phyloP scores from a whole-genome alignment of 768 basidiomycete species.

The Hirschioporus abietinus region DNA sequence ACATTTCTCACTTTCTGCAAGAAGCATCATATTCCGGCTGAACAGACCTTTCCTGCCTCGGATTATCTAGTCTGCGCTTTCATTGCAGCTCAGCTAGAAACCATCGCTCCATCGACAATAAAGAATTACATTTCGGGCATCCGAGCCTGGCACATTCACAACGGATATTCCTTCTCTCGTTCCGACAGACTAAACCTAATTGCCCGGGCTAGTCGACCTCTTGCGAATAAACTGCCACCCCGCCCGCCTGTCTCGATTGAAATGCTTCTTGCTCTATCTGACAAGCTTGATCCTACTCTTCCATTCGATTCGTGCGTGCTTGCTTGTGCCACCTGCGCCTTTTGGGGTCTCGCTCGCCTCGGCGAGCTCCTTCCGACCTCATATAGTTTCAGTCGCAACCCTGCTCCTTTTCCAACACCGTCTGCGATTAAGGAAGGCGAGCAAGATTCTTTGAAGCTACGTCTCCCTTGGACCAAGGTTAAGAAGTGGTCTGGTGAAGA shows the following conservation, averaged over 20 bases:
- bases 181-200: no score
- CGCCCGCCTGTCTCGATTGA: constrained; percentile 17
- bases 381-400: not conserved
- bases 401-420: not conserved
- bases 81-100: no score
- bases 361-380: constrained; percentile 25
- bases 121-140: no score
- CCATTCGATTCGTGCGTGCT: constrained; percentile 21
- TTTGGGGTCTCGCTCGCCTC: constrained; percentile 28
- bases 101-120: no score
- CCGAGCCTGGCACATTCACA: no score
- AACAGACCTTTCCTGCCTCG: no score
- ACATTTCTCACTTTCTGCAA: no score
- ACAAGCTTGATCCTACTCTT: constrained; percentile 15
- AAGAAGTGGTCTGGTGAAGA: not conserved
- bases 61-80: no score
- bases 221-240: constrained; percentile 3
- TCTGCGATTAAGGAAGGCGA: not conserved
- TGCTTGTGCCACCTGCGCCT: constrained; percentile 20
- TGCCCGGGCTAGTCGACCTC: constrained; percentile 13
- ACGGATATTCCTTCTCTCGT: no score
- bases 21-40: no score
- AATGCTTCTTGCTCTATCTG: constrained; percentile 19
- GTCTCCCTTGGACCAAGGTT: no score
- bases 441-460: not conserved